Conservation (phyloP, 2,329 filamentous ascomycete genomes). For the Paecilomyces fulvus region DNA sequence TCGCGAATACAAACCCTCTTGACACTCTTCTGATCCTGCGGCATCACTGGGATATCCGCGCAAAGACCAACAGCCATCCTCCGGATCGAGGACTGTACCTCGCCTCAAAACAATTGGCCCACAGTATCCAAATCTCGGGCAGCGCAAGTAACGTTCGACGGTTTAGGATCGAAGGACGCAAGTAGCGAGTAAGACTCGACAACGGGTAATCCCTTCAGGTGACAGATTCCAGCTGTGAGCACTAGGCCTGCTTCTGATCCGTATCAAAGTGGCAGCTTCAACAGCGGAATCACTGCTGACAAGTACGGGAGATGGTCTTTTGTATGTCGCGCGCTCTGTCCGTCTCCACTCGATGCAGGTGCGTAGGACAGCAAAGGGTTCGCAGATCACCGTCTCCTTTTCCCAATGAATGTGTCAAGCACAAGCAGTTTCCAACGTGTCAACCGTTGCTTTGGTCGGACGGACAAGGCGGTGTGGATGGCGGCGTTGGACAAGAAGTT, state of each 20-base stretch:
- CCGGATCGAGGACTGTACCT: not conserved
- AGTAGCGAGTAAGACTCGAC: not conserved
- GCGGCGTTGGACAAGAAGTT: not conserved
- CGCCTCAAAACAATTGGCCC: not conserved
- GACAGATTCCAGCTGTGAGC: not conserved
- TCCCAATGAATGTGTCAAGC: not conserved
- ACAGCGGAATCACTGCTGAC: not conserved
- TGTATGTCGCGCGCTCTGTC: not conserved
- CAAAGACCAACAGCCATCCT: conserved; percentile 6
- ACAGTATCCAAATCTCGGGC: not conserved
- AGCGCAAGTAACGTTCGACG: not conserved
- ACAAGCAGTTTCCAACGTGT: not conserved
- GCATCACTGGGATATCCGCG: conserved; percentile 3
- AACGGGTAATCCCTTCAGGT: not conserved
- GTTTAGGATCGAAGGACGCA: not conserved
- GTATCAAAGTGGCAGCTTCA: not conserved
- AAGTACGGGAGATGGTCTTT: not conserved
- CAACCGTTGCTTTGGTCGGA: not conserved
- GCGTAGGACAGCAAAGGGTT: not conserved
- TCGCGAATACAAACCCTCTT: conserved; percentile 10
- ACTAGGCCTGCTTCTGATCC: not conserved
- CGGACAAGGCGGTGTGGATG: not conserved
- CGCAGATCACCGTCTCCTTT: not conserved
- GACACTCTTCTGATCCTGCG: not conserved
- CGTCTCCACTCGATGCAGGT: not conserved